Evolutionary conservation across 768 basidiomycete species (phyloP), one percentile per base, ranked within the genome.

Genomic region (Boletus vinaceobasis): DNA sequence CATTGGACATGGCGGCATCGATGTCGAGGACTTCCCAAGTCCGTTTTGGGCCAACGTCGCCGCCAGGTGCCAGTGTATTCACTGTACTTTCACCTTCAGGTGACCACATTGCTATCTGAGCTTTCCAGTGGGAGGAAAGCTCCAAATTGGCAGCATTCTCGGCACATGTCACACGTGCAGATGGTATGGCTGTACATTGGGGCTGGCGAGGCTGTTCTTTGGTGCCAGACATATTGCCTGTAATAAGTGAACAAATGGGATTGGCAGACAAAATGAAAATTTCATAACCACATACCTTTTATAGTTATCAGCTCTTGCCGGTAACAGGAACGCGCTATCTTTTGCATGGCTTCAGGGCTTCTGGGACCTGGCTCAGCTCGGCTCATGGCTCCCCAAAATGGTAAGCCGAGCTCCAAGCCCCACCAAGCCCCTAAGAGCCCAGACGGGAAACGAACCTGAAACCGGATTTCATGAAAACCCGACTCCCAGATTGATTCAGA

Each of bases 61-160:
- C 10, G 31, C 31, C 31, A 31, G 31, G 31, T 31, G 31, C 23
- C 23, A 23, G 23, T 23, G 23, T 23, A 23, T 23, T 23, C 23
- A 23, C 23, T 23, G 4, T 23, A 23, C 2, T 2, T 4, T 23
- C 23, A 23, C 19, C 48, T 32, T 7, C 7, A 39, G 37, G 27
- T 32, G 31, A 11, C 73, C 68, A 1, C 5, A 2, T 48, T 17
- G 31, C 54, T 32, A 15, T 15, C 17, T 55, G 54, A 5, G 43
- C 43, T 8, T 39, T 33, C 7, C 9, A 3, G 6, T 55, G 36
- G 42, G 36, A 50, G n/a, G 43, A 43, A 5, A 50, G 6, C 36
- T 55, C 36, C 17, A 54, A 23, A n/a, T 54, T 21, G 5, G 46
- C 38, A 10, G 47, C 47, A 31, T 54, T 54, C 2, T 54, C 29